Evolutionary conservation across 2,329 filamentous ascomycete species (phyloP), one percentile per base, ranked within the genome.

Genomic region (Hortaea sp.): DNA sequence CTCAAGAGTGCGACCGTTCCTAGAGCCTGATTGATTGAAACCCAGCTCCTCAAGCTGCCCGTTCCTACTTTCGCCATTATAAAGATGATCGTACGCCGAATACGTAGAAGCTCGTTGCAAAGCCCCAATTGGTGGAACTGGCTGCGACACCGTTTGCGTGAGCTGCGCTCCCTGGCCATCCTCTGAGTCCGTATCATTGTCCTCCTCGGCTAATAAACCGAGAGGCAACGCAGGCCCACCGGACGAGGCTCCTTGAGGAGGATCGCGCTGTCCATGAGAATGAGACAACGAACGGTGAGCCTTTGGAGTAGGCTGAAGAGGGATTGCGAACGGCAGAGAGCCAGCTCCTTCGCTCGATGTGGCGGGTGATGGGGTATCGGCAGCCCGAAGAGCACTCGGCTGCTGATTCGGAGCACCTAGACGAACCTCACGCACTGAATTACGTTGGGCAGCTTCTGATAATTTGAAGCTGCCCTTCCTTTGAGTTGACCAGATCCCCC

Each of bases 201-300:
- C 53, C 37, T 60, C 57, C 42, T 62, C 57, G 6, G 57, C 51
- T 10, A 62, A 52, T 13, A 62, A 45, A n/a, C 56, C 58, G 5
- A 60, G 44, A 29, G 59, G 58, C 7, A 61, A 47, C 27, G 51
- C 53, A 40, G 56, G 47, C 13, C 50, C 48, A 29, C 39, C 49
- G 10, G 42, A 54, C 48, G 43, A 50, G 46, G 46, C 47, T 35
- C 45, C 48, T 42, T 32, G 44, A n/a, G 48, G 46, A 41, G 46
- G 39, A 49, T 61, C 59, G 11, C 56, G 53, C 48, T 63, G 57
- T 6, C 57, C 60, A 44, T 62, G 90, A 0, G 90, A 97, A 66
- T 97, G 97, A 4, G 92, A 97, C 65, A 95, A 88, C 5, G 92
- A 98, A 39, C 92, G 82, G 58, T 94, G 92, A 1, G 87, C 88